These are phyloP conservation scores for Thozetella sp. DNA, from an alignment of 495 filamentous ascomycete species.

Conservation along the genomic window DNA sequence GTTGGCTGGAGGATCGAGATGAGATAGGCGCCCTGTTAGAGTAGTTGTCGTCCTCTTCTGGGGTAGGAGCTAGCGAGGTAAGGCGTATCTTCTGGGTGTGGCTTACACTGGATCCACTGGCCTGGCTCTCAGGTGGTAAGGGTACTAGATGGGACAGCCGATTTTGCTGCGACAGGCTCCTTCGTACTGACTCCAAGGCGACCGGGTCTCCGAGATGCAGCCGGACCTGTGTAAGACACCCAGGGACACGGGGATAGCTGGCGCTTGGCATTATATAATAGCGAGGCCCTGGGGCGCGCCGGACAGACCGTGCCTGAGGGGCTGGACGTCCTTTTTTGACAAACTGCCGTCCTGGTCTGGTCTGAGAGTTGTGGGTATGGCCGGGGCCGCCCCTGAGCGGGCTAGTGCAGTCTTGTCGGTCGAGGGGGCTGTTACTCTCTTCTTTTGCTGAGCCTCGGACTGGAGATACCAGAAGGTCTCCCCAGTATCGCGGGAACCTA, in stretches of 20 bases:
- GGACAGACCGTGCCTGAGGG: neutral
- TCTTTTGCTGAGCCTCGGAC: conserved; percentile 2
- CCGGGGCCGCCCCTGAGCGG: no score
- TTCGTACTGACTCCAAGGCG: conserved; percentile 33
- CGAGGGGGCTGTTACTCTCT: neutral
- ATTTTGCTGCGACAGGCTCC: conserved; percentile 35
- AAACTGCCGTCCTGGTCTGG: neutral
- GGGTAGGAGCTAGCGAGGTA: neutral
- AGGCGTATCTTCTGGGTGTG: neutral
- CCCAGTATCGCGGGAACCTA: conserved; percentile 15
- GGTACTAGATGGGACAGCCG: conserved; percentile 29
- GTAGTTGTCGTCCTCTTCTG: neutral
- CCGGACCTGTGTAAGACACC: conserved; percentile 15
- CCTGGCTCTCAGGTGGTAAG: conserved; percentile 10
- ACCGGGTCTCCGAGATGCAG: conserved; percentile 27
- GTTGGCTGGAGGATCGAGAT: conserved; percentile 35
- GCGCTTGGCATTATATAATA: conserved; percentile 17
- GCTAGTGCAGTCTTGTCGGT: neutral
- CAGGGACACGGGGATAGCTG: neutral
- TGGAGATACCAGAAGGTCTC: conserved; percentile 10
- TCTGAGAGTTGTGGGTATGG: neutral
- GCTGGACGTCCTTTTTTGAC: conserved; percentile 10
- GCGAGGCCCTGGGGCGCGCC: conserved; percentile 4
- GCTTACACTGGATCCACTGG: neutral
- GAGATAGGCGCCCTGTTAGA: conserved; percentile 3